Conservation (phyloP, 2,329 filamentous ascomycete species). For the Sphaerulina populicola region DNA sequence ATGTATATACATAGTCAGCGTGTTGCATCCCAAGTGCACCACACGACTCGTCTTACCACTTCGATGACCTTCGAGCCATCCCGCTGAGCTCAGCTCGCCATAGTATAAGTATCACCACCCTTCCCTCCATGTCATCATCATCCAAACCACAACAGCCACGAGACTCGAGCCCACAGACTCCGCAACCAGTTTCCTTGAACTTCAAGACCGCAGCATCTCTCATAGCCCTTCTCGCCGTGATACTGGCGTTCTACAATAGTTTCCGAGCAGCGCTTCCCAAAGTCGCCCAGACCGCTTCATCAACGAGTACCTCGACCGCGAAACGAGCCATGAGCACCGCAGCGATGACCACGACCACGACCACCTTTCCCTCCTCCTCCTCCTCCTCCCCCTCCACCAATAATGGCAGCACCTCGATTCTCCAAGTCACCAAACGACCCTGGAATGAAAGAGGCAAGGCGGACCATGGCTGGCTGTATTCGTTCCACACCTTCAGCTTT, state of each 20-base stretch:
- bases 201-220: constrained; percentile 27
- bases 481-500: constrained; percentile 80
- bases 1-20: too few species aligned
- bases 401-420: constrained; percentile 20
- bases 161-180: constrained; percentile 2
- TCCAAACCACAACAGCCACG: constrained; percentile 15
- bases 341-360: constrained; percentile 21
- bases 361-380: neutral
- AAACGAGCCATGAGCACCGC: constrained; percentile 36
- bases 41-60: constrained; percentile 3
- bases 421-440: constrained; percentile 64
- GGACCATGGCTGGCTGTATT: constrained; percentile 81
- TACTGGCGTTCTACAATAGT: constrained; percentile 40
- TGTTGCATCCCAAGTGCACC: too few species aligned
- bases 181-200: constrained; percentile 11
- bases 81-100: neutral
- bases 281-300: constrained; percentile 10
- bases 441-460: constrained; percentile 65
- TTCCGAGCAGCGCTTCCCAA: constrained; percentile 34
- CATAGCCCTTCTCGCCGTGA: constrained; percentile 36
- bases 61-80: constrained; percentile 6
- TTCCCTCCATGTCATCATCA: constrained; percentile 19
- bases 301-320: constrained; percentile 1
- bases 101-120: constrained; percentile 15
- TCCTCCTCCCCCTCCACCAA: neutral